Conservation (phyloP, 139 green algal species). For the Edaphochlamys debaryana region DNA sequence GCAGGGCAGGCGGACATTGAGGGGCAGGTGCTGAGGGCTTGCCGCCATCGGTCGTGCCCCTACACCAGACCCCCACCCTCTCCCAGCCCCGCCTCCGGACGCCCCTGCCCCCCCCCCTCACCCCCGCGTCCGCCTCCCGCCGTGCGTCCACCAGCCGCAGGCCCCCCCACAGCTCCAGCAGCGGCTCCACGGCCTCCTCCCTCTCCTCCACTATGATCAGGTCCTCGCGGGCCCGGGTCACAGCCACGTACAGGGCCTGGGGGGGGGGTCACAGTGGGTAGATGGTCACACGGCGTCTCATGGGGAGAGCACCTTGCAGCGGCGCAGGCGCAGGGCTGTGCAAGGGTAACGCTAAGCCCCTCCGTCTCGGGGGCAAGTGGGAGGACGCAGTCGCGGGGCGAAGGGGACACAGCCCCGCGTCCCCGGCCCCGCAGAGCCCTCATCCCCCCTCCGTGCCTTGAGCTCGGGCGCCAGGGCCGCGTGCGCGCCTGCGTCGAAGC, state of each 20-base stretch:
- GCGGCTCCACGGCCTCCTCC: neutral
- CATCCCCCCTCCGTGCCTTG: neutral
- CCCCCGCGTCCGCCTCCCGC: neutral
- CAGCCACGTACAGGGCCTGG: constrained; percentile 45
- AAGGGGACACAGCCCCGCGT: neutral
- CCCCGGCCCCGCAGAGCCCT: too few species aligned
- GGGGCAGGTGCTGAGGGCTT: neutral
- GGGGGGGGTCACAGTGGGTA: neutral
- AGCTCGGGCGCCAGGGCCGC: too few species aligned
- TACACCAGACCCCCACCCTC: too few species aligned
- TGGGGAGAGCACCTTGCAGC: neutral
- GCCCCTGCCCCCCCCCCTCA: neutral
- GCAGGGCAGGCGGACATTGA: neutral
- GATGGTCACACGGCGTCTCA: neutral
- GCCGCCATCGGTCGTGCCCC: neutral
- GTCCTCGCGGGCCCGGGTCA: constrained; percentile 23
- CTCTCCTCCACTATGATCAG: constrained; percentile 34
- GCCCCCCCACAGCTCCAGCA: constrained; percentile 8
- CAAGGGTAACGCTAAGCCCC: neutral
- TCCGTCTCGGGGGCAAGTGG: too few species aligned
- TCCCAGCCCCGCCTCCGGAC: too few species aligned
- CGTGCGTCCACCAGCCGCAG: constrained; percentile 2
- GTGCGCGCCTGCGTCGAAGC: too few species aligned
- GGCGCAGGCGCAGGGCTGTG: neutral
- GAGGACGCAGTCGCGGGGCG: too few species aligned